Conservation (phyloP, 768 basidiomycete species). For the Albatrellus ellisii region DNA sequence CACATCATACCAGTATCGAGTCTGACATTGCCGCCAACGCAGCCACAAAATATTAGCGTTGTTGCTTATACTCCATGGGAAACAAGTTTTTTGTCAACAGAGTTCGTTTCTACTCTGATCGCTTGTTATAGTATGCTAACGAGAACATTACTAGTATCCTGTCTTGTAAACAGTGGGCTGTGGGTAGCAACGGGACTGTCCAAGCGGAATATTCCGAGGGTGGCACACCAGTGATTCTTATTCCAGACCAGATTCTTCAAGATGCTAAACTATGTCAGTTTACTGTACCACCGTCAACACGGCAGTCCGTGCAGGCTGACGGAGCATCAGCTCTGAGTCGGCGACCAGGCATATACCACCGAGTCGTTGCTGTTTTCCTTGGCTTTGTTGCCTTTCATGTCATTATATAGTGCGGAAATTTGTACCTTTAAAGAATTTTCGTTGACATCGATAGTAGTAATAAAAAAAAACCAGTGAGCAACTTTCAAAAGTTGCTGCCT, state of each 20-base stretch:
- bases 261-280: constrained; percentile 26
- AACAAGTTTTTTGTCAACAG: constrained; percentile 33
- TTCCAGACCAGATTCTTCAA: constrained; percentile 25
- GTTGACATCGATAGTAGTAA: too few relatives aligned
- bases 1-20: too few relatives aligned
- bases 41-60: constrained; percentile 46
- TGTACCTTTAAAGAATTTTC: too few relatives aligned
- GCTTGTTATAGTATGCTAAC: neutral
- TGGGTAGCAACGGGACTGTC: constrained; percentile 52
- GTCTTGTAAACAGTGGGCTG: constrained; percentile 52
- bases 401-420: too few relatives aligned
- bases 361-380: too few relatives aligned
- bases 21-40: constrained; percentile 1
- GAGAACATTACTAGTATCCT: constrained; percentile 32
- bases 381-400: too few relatives aligned
- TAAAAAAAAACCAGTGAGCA: too few relatives aligned
- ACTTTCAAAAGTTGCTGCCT: too few relatives aligned
- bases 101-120: constrained; percentile 29
- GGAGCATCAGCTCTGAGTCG: too few relatives aligned
- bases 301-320: too few relatives aligned
- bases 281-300: too few relatives aligned
- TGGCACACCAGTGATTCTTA: constrained; percentile 44
- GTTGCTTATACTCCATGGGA: constrained; percentile 45
- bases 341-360: too few relatives aligned
- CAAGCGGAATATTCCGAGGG: constrained; percentile 51